Conservation (phyloP, 2,329 filamentous ascomycete species). For the Cercospora janseana region DNA sequence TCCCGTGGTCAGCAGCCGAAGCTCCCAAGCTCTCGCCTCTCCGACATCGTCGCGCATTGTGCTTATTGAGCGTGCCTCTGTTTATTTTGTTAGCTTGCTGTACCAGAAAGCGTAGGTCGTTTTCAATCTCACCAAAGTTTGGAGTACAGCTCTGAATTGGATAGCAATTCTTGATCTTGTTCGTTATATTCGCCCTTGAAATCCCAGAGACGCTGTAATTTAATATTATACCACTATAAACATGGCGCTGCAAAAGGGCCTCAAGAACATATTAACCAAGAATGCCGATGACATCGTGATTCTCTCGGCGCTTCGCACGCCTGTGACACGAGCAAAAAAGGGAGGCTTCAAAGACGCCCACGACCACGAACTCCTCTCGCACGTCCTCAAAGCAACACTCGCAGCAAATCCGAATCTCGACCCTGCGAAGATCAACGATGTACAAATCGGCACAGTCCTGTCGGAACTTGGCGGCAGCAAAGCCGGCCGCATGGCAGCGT, state of each 20-base stretch:
- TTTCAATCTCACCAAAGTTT: too few relatives aligned
- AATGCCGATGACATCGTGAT: slow-evolving; percentile 80
- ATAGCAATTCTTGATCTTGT: too few relatives aligned
- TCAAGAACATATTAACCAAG: slow-evolving; percentile 75
- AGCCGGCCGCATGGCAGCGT: slow-evolving; percentile 85
- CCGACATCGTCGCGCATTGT: slow-evolving; percentile 1
- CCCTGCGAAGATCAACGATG: slow-evolving; percentile 69
- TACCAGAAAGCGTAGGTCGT: slow-evolving; percentile 7
- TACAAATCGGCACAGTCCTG: slow-evolving; percentile 83
- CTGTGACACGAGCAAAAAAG: slow-evolving; percentile 78
- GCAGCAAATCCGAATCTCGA: slow-evolving; percentile 70
- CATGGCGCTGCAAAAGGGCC: slow-evolving; percentile 50
- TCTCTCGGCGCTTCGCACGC: slow-evolving; percentile 84
- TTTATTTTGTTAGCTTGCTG: not conserved
- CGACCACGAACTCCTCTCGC: slow-evolving; percentile 80
- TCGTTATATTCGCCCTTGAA: too few relatives aligned
- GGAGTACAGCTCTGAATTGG: too few relatives aligned
- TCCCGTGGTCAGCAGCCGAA: slow-evolving; percentile 1
- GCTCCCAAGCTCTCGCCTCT: slow-evolving; percentile 1
- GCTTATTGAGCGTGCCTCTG: not conserved
- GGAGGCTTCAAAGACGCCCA: slow-evolving; percentile 83
- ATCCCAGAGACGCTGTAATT: too few relatives aligned
- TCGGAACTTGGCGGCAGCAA: slow-evolving; percentile 88
- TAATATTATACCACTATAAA: not conserved
- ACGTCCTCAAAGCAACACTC: slow-evolving; percentile 66